Conservation (phyloP, 768 basidiomycete genomes). For the Russula abietina region DNA sequence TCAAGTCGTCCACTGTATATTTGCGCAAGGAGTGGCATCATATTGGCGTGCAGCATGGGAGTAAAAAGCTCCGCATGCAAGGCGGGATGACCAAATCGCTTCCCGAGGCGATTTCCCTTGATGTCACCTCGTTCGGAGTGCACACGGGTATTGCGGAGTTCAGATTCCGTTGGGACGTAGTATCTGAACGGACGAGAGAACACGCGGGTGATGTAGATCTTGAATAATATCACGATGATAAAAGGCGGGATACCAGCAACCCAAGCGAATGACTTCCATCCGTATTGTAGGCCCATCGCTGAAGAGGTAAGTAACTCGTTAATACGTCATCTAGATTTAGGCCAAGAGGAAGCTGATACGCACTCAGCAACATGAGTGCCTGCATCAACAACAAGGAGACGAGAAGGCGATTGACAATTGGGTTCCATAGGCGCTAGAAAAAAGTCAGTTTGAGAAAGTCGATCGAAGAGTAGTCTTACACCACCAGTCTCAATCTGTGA, state of each 20-base stretch:
- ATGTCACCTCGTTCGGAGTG: conserved; percentile 74
- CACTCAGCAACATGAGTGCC: conserved; percentile 77
- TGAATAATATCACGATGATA: conserved; percentile 73
- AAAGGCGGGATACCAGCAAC: conserved; percentile 81
- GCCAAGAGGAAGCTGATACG: conserved; percentile 30
- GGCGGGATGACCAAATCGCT: conserved; percentile 93
- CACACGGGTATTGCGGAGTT: conserved; percentile 66
- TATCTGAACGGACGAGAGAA: conserved; percentile 69
- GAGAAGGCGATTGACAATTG: conserved; percentile 84
- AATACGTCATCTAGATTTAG: conserved; percentile 18
- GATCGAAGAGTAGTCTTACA: conserved; percentile 41
- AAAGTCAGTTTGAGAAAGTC: conserved; percentile 3
- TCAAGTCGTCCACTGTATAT: conserved; percentile 73
- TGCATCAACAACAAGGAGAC: conserved; percentile 83
- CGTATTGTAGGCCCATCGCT: conserved; percentile 84
- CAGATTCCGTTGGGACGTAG: conserved; percentile 77
- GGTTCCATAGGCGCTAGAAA: conserved; percentile 82
- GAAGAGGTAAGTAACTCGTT: conserved; percentile 15
- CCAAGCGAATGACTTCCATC: conserved; percentile 69
- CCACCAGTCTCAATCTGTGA: conserved; percentile 92
- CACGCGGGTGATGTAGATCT: conserved; percentile 68
- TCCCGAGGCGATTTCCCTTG: conserved; percentile 68
- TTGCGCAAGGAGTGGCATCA: conserved; percentile 71
- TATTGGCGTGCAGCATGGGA: conserved; percentile 79
- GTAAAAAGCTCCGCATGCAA: conserved; percentile 82